Conservation (phyloP, 1,284 basidiomycete genomes). For the Rhodotorula sp. region DNA sequence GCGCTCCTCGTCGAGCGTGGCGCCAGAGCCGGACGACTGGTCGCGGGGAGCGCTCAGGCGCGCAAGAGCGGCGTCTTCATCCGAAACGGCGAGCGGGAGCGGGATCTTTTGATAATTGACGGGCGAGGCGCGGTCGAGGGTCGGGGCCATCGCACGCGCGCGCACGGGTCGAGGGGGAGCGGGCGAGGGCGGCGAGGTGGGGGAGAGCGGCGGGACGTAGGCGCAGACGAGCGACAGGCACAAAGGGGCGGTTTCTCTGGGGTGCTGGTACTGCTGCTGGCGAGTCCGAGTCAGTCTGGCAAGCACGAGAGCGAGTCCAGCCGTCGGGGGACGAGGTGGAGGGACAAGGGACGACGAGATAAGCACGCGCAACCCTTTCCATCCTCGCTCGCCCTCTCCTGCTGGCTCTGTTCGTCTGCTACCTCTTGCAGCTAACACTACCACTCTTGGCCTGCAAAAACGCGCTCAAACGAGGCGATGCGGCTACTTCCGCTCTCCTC, state of each 20-base stretch:
- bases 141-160: background rate
- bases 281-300: background rate
- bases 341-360: background rate
- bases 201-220: background rate
- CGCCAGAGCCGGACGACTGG: background rate
- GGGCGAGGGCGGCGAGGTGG: background rate
- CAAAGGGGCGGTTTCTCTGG: background rate
- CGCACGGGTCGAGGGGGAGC: background rate
- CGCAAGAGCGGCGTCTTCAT: background rate
- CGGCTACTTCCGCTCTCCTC: background rate
- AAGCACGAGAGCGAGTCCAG: too few relatives aligned
- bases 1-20: conserved; percentile 14
- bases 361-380: background rate
- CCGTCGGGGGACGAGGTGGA: background rate
- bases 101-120: background rate
- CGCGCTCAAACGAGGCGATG: background rate
- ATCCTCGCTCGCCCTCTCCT: too few relatives aligned
- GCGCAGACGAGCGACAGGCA: background rate
- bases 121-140: background rate
- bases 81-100: background rate
- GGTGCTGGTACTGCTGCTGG: background rate
- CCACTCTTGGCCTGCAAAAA: background rate
- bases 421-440: background rate
- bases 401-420: background rate
- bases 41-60: background rate